Percentiles rank a stretch among this genome's conserved stretches.
These are phyloP conservation scores for Ustilago shanxiensis DNA, from an alignment of 1,284 basidiomycete genomes.

Conservation along the genomic window DNA sequence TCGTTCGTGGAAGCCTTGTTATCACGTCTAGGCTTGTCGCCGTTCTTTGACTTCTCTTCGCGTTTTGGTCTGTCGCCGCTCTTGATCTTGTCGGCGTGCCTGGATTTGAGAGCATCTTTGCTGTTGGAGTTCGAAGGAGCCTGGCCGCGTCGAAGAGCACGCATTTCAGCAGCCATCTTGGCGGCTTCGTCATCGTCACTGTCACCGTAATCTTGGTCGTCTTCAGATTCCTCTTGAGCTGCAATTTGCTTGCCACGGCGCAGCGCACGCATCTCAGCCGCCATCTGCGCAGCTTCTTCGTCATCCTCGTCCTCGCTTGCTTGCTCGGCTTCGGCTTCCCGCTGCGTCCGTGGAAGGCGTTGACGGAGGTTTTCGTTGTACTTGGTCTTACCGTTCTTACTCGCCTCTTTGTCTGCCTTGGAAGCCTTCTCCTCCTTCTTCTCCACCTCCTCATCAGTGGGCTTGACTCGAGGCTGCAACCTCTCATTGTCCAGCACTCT, in stretches of 20 bases:
- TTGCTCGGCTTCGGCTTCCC: not conserved
- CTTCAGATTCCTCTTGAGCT: conserved; percentile 9
- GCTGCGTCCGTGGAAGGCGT: not conserved
- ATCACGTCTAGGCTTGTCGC: conserved; percentile 5
- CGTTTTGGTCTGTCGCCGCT: not conserved
- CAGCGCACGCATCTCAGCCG: conserved; percentile 34
- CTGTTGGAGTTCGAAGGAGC: conserved; percentile 9
- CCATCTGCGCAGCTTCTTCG: conserved; percentile 39
- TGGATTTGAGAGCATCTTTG: conserved; percentile 14
- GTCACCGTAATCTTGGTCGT: conserved; percentile 17
- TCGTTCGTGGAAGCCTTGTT: not conserved
- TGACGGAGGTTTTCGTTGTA: not conserved
- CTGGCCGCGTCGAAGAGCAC: conserved; percentile 33
- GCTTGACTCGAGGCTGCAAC: conserved; percentile 31
- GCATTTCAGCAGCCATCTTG: conserved; percentile 41
- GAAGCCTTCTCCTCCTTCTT: not conserved
- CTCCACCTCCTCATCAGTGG: conserved; percentile 15
- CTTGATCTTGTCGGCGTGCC: conserved; percentile 12
- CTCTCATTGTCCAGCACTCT: conserved; percentile 59
- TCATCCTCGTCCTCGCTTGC: conserved; percentile 30
- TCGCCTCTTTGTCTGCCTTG: conserved; percentile 1
- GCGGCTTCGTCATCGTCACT: conserved; percentile 41
- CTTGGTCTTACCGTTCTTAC: not conserved
- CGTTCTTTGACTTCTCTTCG: conserved; percentile 14
- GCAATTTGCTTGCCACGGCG: conserved; percentile 24